Percentiles rank a stretch among this genome's conserved stretches.
These are phyloP conservation scores for Claviceps spartinae DNA, from an alignment of 2,329 filamentous ascomycete species.

Conservation along the genomic window DNA sequence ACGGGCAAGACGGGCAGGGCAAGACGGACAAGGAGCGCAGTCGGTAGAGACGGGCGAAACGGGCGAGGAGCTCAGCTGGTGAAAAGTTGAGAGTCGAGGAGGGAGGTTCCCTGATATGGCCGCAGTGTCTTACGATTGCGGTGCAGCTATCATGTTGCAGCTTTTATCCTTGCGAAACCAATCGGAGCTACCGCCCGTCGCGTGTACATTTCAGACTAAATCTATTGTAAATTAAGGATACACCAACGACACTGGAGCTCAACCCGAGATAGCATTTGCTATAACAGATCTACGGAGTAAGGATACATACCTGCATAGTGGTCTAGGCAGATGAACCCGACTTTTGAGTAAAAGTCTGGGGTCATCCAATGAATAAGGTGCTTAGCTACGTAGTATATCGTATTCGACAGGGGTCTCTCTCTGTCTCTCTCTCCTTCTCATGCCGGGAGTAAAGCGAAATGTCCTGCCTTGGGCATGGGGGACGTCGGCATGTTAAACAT, in stretches of 20 bases:
- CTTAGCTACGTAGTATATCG: too few species aligned
- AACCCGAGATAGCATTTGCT: background rate
- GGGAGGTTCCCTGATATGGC: background rate
- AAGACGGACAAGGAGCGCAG: conserved; percentile 6
- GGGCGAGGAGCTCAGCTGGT: background rate
- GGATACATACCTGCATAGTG: background rate
- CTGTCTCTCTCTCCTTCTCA: too few species aligned
- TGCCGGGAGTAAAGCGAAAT: too few species aligned
- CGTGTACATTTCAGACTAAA: conserved; percentile 1
- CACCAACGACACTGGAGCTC: background rate
- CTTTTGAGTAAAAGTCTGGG: background rate
- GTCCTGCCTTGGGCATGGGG: too few species aligned
- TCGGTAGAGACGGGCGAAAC: background rate
- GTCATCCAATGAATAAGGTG: too few species aligned
- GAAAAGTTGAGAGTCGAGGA: background rate
- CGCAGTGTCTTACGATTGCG: background rate
- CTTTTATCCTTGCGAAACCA: background rate
- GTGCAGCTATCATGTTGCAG: background rate
- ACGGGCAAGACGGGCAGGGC: conserved; percentile 5
- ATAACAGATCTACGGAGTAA: background rate
- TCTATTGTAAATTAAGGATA: conserved; percentile 1
- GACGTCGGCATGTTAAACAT: too few species aligned
- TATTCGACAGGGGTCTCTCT: too few species aligned
- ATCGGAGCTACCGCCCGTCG: background rate
- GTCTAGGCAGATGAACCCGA: background rate